Percentiles rank a stretch among this genome's conserved stretches.
Conservation (phyloP, 148 eudicot species). For the Talinum fruticosum region DNA sequence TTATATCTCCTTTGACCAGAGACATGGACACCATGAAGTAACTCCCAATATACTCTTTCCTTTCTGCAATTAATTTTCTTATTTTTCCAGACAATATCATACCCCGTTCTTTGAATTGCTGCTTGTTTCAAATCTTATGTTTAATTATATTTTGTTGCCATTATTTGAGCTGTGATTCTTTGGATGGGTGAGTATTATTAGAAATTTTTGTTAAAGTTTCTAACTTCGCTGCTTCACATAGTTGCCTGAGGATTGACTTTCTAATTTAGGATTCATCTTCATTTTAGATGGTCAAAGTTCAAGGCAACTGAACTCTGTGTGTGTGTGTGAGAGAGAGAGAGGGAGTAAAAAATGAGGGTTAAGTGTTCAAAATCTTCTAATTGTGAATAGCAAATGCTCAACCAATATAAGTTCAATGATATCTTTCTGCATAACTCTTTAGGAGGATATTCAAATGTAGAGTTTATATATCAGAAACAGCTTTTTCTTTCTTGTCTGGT, state of each 20-base stretch:
- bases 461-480: too few species aligned
- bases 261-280: background rate
- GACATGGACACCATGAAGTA: conserved; percentile 25
- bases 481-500: too few species aligned
- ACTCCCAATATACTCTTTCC: conserved; percentile 6
- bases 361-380: background rate
- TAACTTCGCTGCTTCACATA: background rate
- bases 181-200: background rate
- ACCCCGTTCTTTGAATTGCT: conserved; percentile 9
- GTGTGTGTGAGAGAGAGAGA: background rate
- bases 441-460: too few species aligned
- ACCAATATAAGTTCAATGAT: too few species aligned
- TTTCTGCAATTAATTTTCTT: background rate
- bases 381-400: background rate
- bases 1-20: background rate
- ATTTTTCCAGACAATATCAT: background rate
- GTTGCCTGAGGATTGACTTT: background rate
- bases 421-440: too few species aligned
- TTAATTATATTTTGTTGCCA: background rate
- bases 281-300: background rate
- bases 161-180: background rate
- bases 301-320: too few species aligned
- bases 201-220: background rate
- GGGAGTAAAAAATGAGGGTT: too few species aligned
- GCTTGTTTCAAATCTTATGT: background rate